These are phyloP conservation scores for Raffaelea arxii DNA, from an alignment of 2,329 filamentous ascomycete species.

Conservation along the genomic window DNA sequence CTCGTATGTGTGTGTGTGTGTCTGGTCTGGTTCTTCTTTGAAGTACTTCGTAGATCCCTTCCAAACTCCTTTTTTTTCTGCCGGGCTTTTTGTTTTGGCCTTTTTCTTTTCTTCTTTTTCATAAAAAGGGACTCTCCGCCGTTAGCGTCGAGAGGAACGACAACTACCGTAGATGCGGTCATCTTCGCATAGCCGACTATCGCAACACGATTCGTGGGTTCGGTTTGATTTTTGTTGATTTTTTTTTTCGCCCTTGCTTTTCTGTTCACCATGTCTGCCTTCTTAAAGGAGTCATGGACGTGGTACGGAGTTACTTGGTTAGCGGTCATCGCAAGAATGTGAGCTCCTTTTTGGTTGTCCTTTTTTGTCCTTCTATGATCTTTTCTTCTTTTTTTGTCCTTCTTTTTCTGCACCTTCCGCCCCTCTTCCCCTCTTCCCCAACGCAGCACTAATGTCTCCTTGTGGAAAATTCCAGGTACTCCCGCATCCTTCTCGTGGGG, in stretches of 20 bases:
- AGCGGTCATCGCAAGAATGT: constrained; percentile 2
- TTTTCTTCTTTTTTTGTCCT: not conserved
- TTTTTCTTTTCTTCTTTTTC: too few species aligned
- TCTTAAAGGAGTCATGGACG: constrained; percentile 4
- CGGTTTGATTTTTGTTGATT: too few species aligned
- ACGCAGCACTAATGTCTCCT: not conserved
- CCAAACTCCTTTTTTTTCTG: too few species aligned
- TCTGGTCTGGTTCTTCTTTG: too few species aligned
- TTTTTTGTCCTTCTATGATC: not conserved
- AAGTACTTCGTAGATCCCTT: too few species aligned
- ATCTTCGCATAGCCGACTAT: too few species aligned
- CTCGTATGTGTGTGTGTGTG: too few species aligned
- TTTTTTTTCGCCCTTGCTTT: not conserved
- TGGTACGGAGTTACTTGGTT: constrained; percentile 5
- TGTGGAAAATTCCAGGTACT: constrained; percentile 2
- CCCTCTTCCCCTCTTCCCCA: not conserved
- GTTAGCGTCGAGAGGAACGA: too few species aligned
- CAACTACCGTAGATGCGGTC: too few species aligned
- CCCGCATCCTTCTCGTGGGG: not conserved
- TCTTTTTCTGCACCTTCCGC: not conserved
- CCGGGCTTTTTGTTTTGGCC: too few species aligned
- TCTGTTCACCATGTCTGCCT: constrained; percentile 2
- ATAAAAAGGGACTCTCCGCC: too few species aligned
- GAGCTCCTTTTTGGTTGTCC: not conserved
- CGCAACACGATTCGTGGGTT: too few species aligned